Conservation (phyloP, 202 grass and related monocot genomes). For the Setaria viridis region DNA sequence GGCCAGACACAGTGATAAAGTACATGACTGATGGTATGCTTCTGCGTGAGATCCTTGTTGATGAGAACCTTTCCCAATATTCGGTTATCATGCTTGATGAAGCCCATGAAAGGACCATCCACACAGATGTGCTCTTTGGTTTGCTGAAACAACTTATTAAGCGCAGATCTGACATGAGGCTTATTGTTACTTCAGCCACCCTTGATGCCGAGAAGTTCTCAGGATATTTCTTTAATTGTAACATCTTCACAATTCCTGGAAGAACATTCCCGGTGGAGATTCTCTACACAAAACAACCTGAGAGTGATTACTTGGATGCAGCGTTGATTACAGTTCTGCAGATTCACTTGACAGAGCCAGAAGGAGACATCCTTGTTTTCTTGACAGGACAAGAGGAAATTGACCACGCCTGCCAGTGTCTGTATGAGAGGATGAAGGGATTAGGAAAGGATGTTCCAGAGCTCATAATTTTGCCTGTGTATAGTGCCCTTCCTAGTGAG, state of each 20-base stretch:
- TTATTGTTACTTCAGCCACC: conserved; percentile 96
- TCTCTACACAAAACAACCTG: conserved; percentile 81
- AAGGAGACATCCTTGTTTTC: conserved; percentile 90
- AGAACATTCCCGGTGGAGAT: conserved; percentile 94
- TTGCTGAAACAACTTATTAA: conserved; percentile 91
- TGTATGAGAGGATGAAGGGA: conserved; percentile 97
- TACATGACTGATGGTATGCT: conserved; percentile 99
- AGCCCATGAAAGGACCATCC: conserved; percentile 95
- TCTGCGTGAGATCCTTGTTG: conserved; percentile 93
- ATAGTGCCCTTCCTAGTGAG: conserved; percentile 96
- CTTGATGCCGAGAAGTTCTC: conserved; percentile 97
- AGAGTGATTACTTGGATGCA: conserved; percentile 92
- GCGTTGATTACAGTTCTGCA: conserved; percentile 91
- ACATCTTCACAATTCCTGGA: conserved; percentile 98
- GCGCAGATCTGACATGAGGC: conserved; percentile 81
- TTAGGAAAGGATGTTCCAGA: conserved; percentile 93
- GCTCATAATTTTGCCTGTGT: conserved; percentile 93
- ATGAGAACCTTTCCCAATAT: conserved; percentile 90
- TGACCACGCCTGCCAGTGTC: conserved; percentile 89
- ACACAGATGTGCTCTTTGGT: conserved; percentile 94
- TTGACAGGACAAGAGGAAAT: conserved; percentile 97
- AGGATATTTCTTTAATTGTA: conserved; percentile 96
- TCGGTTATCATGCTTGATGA: conserved; percentile 98
- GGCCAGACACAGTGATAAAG: conserved; percentile 90
- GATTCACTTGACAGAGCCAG: conserved; percentile 94